Percentiles rank a stretch among this genome's conserved stretches.
Evolutionary conservation across 352 stramenopile species (phyloP).

Genomic region (Aphanomyces astaci): DNA sequence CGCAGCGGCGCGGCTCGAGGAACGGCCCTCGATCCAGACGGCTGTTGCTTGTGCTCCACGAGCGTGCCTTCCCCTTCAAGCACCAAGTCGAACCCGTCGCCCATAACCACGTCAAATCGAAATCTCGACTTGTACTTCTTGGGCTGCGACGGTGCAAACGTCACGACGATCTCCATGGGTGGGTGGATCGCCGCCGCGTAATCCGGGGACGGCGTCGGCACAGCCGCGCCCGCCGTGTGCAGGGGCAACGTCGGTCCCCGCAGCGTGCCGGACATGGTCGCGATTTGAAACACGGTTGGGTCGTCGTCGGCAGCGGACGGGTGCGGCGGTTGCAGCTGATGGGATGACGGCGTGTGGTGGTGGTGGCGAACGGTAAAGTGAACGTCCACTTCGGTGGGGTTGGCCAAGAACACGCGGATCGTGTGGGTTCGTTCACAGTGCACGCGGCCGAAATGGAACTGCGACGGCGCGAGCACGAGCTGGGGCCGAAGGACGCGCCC

Average conservation of each 20-base stretch:
- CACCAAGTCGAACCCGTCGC: slow-evolving; percentile 58
- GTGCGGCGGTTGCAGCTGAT: slow-evolving; percentile 34
- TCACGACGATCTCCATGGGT: slow-evolving; percentile 38
- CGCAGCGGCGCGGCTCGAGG: slow-evolving; percentile 10
- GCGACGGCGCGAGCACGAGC: slow-evolving; percentile 52
- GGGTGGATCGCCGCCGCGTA: slow-evolving; percentile 33
- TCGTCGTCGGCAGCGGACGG: slow-evolving; percentile 59
- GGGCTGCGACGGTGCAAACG: slow-evolving; percentile 38
- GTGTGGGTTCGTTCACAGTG: slow-evolving; percentile 38
- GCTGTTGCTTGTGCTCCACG: slow-evolving; percentile 34
- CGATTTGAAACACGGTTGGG: slow-evolving; percentile 53
- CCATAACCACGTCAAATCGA: slow-evolving; percentile 50
- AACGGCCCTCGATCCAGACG: neutral
- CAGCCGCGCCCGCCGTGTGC: slow-evolving; percentile 36
- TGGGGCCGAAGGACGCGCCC: slow-evolving; percentile 42
- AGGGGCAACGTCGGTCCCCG: slow-evolving; percentile 50
- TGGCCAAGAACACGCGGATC: slow-evolving; percentile 45
- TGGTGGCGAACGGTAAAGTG: slow-evolving; percentile 47
- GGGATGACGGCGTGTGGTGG: slow-evolving; percentile 52
- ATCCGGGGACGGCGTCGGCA: slow-evolving; percentile 37
- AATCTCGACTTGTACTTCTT: slow-evolving; percentile 56
- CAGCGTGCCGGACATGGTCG: slow-evolving; percentile 33
- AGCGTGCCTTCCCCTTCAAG: slow-evolving; percentile 62
- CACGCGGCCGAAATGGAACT: slow-evolving; percentile 58
- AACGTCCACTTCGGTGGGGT: slow-evolving; percentile 53